phyloP scores from a whole-genome alignment of 495 filamentous ascomycete species.

The Geopyxis carbonaria region DNA sequence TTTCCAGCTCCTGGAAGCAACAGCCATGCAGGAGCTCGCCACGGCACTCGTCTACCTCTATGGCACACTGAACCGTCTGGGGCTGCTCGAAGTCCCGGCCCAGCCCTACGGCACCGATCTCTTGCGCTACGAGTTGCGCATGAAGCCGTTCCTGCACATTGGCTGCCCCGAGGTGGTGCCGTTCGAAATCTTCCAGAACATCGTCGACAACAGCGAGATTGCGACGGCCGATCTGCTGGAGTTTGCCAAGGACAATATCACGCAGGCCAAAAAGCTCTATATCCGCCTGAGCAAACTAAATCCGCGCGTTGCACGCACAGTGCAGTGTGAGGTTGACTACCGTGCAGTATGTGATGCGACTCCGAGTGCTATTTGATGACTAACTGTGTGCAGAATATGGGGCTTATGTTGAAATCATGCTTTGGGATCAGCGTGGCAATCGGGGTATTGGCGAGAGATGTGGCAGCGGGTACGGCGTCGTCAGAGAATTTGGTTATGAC shows the following conservation, averaged over 20 bases:
- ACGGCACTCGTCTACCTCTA: conserved; percentile 38
- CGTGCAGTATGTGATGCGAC: conserved; percentile 11
- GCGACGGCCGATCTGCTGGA: conserved; percentile 35
- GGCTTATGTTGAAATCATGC: conserved; percentile 25
- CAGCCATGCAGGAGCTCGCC: conserved; percentile 52
- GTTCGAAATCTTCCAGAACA: conserved; percentile 39
- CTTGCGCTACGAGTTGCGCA: conserved; percentile 69
- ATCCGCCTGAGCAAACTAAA: conserved; percentile 39
- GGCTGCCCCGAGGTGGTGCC: conserved; percentile 52
- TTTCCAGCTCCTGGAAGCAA: conserved; percentile 45
- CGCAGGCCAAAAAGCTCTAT: conserved; percentile 46
- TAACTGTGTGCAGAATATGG: too few relatives aligned
- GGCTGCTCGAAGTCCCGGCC: conserved; percentile 39
- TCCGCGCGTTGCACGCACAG: conserved; percentile 29
- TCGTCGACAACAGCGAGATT: conserved; percentile 28
- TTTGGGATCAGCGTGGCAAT: conserved; percentile 29
- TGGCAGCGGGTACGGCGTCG: conserved; percentile 12
- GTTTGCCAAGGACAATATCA: conserved; percentile 41
- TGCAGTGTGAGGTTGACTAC: conserved; percentile 20
- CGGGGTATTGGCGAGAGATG: conserved; percentile 22
- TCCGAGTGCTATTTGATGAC: neutral
- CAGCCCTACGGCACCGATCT: conserved; percentile 53
- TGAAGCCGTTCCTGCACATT: conserved; percentile 69
- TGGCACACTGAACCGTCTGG: conserved; percentile 43
- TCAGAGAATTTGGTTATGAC: conserved; percentile 16